These are phyloP conservation scores for Cardamine resedifolia DNA, from an alignment of 345 rosid species.

Conservation along the genomic window DNA sequence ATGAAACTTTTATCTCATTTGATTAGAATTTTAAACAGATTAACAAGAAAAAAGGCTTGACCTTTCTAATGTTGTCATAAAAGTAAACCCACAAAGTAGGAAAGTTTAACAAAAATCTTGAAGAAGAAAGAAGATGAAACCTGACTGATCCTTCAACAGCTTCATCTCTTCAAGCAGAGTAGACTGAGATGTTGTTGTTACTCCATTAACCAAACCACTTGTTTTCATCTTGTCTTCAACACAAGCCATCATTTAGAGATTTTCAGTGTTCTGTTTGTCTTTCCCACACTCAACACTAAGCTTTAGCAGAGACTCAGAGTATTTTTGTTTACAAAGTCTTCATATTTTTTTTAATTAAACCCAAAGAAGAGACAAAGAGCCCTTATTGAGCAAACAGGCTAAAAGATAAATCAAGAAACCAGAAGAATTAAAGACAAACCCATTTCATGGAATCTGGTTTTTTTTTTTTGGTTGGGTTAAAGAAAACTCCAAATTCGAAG, in stretches of 20 bases:
- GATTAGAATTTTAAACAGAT: background rate
- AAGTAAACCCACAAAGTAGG: conserved; percentile 1
- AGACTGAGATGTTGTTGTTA: conserved; percentile 37
- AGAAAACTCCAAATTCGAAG: conserved; percentile 52
- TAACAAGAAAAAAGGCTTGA: background rate
- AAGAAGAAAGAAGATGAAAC: conserved; percentile 46
- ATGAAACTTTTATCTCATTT: background rate
- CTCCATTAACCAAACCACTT: conserved; percentile 43
- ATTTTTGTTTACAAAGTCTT: conserved; percentile 8
- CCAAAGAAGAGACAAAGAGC: conserved; percentile 18
- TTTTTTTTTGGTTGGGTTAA: conserved; percentile 8
- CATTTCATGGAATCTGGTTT: conserved; percentile 45
- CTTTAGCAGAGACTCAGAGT: conserved; percentile 15
- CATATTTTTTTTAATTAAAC: background rate
- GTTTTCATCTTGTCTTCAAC: conserved; percentile 69
- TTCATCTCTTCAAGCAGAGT: conserved; percentile 86
- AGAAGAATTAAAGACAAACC: conserved; percentile 36
- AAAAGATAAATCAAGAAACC: conserved; percentile 27
- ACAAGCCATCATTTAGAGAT: conserved; percentile 41
- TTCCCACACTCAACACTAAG: conserved; percentile 27
- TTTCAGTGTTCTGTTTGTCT: conserved; percentile 2
- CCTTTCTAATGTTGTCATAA: background rate
- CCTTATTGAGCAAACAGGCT: conserved; percentile 24
- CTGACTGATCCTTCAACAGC: conserved; percentile 88
- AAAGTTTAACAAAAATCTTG: background rate